These are phyloP conservation scores for Suillus variegatus DNA, from an alignment of 768 basidiomycete genomes.

Conservation along the genomic window DNA sequence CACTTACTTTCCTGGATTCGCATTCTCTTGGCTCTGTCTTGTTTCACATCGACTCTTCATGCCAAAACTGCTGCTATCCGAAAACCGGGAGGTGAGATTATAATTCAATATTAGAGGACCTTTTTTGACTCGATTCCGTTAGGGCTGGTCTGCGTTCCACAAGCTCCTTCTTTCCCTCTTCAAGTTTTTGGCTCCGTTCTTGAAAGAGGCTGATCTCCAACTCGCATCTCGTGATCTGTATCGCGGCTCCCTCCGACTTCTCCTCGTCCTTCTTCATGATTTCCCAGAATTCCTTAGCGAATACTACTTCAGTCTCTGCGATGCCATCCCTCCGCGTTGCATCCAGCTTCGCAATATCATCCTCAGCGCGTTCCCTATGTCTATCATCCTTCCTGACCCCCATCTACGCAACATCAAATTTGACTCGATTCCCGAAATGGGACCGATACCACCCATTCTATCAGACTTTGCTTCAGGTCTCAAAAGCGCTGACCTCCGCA, in stretches of 20 bases:
- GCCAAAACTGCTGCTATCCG: conserved; percentile 87
- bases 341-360: conserved; percentile 97
- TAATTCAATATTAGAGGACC: background rate
- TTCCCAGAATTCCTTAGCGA: conserved; percentile 98
- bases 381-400: conserved; percentile 82
- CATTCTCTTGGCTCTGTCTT: conserved; percentile 97
- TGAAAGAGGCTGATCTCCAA: conserved; percentile 79
- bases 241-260: conserved; percentile 84
- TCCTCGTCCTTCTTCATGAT: conserved; percentile 95
- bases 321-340: conserved; percentile 89
- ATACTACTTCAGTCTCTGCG: conserved; percentile 95
- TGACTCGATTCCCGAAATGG: conserved; percentile 85
- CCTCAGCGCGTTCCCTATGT: conserved; percentile 90
- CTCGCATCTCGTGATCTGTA: conserved; percentile 84
- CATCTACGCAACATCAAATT: conserved; percentile 74
- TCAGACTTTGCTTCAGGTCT: conserved; percentile 89
- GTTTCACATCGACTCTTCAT: conserved; percentile 97
- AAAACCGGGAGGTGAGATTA: conserved; percentile 76
- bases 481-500: conserved; percentile 77
- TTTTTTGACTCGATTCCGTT: conserved; percentile 13
- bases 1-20: conserved; percentile 95
- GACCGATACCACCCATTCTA: conserved; percentile 85
- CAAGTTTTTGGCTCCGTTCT: conserved; percentile 91
- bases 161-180: conserved; percentile 91
- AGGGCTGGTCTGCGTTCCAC: conserved; percentile 97